Evolutionary conservation across 331 rosid species (phyloP).

Genomic region (Saraca asoca): DNA sequence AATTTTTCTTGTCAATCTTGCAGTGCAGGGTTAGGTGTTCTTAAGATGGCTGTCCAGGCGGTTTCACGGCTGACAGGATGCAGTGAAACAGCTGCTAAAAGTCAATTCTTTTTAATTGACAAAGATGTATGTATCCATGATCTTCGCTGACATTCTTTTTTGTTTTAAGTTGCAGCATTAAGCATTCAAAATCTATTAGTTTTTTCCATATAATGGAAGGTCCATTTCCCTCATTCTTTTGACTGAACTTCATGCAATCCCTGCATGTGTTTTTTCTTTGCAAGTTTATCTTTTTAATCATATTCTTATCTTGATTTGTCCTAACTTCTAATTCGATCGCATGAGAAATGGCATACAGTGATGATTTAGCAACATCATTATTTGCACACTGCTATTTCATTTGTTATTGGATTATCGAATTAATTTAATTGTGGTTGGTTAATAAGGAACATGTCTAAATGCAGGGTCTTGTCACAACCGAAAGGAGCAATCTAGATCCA

Average conservation of each 20-base stretch:
- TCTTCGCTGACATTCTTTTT: conserved; percentile 15
- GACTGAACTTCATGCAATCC: conserved; percentile 22
- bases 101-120: conserved; percentile 74
- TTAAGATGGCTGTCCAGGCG: conserved; percentile 79
- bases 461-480: conserved; percentile 94
- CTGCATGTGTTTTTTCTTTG: background rate
- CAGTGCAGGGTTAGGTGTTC: conserved; percentile 99
- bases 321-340: conserved; percentile 25
- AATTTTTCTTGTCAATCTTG: conserved; percentile 35
- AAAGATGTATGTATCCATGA: conserved; percentile 65
- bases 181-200: conserved; percentile 4
- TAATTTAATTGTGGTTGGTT: background rate
- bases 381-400: conserved; percentile 19
- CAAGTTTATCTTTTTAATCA: background rate
- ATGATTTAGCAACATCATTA: conserved; percentile 20
- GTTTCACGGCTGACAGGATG: conserved; percentile 73
- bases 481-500: conserved; percentile 74
- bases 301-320: conserved; percentile 25
- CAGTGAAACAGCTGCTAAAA: conserved; percentile 58
- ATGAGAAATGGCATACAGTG: conserved; percentile 24
- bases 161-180: conserved; percentile 23
- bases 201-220: conserved; percentile 1
- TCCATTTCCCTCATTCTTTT: background rate
- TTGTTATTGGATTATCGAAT: conserved; percentile 9
- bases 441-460: conserved; percentile 30